Base-by-base conservation (phyloP, 225 moss, liverwort and hornwort species). In the Polytrichum commune region DNA sequence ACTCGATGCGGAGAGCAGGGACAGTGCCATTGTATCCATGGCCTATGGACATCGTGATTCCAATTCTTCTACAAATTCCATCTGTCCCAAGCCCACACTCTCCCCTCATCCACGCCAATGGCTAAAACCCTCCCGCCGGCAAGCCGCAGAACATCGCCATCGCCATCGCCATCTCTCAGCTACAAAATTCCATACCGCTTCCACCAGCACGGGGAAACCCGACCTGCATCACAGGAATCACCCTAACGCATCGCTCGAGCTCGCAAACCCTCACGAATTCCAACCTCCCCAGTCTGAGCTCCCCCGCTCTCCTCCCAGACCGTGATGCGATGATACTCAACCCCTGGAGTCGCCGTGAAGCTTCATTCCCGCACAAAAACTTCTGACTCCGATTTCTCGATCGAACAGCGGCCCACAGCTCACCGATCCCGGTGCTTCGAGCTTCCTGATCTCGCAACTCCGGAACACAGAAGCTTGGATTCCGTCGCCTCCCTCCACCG, bases 71-170 rank as follows among this genome's bases (percentile, higher is more conserved):
- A 54, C 53, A 16, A 27, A 25, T 53, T 19, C 68, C 26, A 53
- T 25, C 1, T 13, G 24, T 46, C 10, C 24, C 20, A 46, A 19
- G 30, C 66, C 18, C 22, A 67, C 53, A 23, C 38, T 23, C 9
- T 35, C 46, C 24, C 24, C 20, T 38, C 22, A 27, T 24, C 66
- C 53, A 35, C 68, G 24, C 68, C 55, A 27, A 53, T 24, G 26
- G 16, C 53, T 68, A 68, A 54, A 68, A 68, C 54, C 68, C 68
- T 68, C 68, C 27, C 68, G 23, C 16, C 68, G 25, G 8, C 53
- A 5, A 68, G 23, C 68, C 53, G 54, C 53, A 55, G 8, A 29
- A 53, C n/a, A 53, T 24, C 53, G 4, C 26, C 18, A n/a, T n/a
- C 38, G 19, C 38, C 66, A 38, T 46, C 46, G 46, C 23, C 19